phyloP scores from a whole-genome alignment of 2,329 filamentous ascomycete species.

The Ophiostoma australiae region DNA sequence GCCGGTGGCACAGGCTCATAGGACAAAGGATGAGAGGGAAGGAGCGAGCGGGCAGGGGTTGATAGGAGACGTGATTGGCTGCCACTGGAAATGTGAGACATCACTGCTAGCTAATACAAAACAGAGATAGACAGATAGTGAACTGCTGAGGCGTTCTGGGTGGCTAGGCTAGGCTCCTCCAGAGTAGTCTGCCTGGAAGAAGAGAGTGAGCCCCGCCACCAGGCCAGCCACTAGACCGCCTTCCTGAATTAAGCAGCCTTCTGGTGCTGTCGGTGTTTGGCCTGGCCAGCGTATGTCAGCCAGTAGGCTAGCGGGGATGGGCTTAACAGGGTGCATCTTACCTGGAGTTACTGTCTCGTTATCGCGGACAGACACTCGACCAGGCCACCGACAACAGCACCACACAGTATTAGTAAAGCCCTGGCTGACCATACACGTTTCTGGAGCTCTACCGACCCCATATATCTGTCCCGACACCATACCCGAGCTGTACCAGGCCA shows the following conservation, averaged over 20 bases:
- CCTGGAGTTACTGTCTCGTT: not conserved
- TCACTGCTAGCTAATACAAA: not conserved
- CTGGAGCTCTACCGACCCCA: not conserved
- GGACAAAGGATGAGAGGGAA: conserved; percentile 6
- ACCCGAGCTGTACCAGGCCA: not conserved
- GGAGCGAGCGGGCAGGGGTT: not conserved
- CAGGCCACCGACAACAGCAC: not conserved
- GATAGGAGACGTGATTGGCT: not conserved
- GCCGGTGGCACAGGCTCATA: not conserved
- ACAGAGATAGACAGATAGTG: not conserved
- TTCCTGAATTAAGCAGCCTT: conserved; percentile 7
- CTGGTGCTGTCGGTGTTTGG: not conserved
- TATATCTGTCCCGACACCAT: not conserved
- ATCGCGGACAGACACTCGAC: not conserved
- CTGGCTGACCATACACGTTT: not conserved
- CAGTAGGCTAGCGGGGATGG: not conserved
- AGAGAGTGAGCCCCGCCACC: not conserved
- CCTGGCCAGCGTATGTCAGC: not conserved
- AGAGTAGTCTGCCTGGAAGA: not conserved
- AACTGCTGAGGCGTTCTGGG: not conserved
- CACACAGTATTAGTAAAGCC: not conserved
- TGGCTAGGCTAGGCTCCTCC: not conserved
- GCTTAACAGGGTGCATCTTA: conserved; percentile 12
- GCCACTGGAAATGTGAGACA: not conserved
- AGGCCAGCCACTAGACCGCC: not conserved